Conservation (phyloP, 768 basidiomycete genomes). For the Grammothele lineata region DNA sequence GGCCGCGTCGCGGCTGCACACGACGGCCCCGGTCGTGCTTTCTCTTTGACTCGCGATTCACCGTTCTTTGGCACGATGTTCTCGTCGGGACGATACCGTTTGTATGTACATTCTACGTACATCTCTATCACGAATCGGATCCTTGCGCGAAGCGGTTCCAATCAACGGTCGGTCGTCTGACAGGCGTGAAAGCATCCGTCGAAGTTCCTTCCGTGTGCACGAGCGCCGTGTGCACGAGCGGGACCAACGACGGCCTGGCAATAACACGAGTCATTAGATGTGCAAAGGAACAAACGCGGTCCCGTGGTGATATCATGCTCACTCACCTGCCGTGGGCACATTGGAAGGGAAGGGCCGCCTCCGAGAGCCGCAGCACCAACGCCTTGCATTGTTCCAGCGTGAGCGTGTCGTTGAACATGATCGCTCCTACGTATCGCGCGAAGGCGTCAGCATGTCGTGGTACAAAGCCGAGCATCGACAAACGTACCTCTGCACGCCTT, state of each 20-base stretch:
- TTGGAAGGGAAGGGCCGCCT: slow-evolving; percentile 84
- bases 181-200: no score
- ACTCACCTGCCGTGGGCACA: slow-evolving; percentile 91
- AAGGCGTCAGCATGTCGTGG: neutral
- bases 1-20: slow-evolving; percentile 5
- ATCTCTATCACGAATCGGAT: neutral
- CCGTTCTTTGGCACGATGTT: no score
- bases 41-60: no score
- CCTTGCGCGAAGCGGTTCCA: slow-evolving; percentile 3
- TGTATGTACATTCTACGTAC: no score
- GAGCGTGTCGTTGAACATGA: slow-evolving; percentile 93
- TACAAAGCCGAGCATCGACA: neutral
- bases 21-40: neutral
- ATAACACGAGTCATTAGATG: neutral
- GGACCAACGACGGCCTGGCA: slow-evolving; percentile 19
- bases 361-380: slow-evolving; percentile 62
- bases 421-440: slow-evolving; percentile 58
- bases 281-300: neutral
- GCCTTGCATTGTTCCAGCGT: slow-evolving; percentile 60
- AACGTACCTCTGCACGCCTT: slow-evolving; percentile 89
- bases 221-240: slow-evolving; percentile 7
- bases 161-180: neutral
- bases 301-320: no score
- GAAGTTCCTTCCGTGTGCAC: neutral
- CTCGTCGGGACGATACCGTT: no score